Evolutionary conservation across 2,329 filamentous ascomycete genomes (phyloP).

Genomic region (Thermothelomyces thermophilus): DNA sequence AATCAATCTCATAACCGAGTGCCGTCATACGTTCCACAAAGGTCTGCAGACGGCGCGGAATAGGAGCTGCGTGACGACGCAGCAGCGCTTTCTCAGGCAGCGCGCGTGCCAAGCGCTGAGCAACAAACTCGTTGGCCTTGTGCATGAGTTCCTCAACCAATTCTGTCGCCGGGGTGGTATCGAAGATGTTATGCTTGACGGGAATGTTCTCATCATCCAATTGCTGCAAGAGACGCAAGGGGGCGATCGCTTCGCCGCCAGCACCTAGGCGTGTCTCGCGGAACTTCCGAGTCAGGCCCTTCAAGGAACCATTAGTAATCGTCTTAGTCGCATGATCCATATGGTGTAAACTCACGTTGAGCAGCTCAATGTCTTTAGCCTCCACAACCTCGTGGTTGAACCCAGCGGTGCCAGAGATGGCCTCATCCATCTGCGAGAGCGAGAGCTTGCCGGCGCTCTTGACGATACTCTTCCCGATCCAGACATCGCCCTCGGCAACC

Average conservation of each 20-base stretch:
- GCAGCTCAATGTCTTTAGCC: constrained; percentile 70
- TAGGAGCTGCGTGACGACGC: constrained; percentile 78
- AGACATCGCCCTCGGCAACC: constrained; percentile 78
- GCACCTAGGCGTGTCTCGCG: constrained; percentile 79
- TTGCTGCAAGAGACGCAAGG: constrained; percentile 84
- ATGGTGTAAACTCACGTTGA: constrained; percentile 51
- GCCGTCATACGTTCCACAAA: constrained; percentile 91
- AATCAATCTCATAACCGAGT: constrained; percentile 84
- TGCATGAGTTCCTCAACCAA: constrained; percentile 92
- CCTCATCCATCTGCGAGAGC: constrained; percentile 78
- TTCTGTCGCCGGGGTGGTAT: constrained; percentile 82
- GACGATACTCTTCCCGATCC: constrained; percentile 90
- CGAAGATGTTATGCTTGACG: constrained; percentile 92
- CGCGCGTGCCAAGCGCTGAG: constrained; percentile 69
- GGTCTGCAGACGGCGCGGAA: constrained; percentile 78
- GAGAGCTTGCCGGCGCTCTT: constrained; percentile 83
- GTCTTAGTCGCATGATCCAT: neutral
- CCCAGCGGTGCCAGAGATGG: constrained; percentile 58
- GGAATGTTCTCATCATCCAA: constrained; percentile 97
- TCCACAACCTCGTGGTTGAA: constrained; percentile 60
- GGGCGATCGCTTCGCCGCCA: constrained; percentile 70
- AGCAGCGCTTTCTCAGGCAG: constrained; percentile 90
- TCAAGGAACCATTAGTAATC: constrained; percentile 23
- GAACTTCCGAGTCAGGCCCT: constrained; percentile 82
- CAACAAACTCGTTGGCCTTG: constrained; percentile 85